Evolutionary conservation across 2,329 filamentous ascomycete species (phyloP).

Genomic region (Mollisiaceae sp.): DNA sequence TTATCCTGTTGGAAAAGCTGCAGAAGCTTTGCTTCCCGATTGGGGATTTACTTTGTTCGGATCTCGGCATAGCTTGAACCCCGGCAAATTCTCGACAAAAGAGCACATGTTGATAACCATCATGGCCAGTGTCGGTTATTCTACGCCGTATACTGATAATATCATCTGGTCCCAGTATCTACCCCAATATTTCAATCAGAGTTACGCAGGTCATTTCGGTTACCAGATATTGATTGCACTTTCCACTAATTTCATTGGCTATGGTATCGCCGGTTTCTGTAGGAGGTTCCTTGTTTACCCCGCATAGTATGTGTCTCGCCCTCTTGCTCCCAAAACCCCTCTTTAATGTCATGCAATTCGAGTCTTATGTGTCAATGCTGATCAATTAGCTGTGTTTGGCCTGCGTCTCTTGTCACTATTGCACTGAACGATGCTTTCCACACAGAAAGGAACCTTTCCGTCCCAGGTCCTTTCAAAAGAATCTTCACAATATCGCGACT

Average conservation of each 20-base stretch:
- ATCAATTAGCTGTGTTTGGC: conserved; percentile 52
- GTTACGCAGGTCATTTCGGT: conserved; percentile 51
- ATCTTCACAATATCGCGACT: conserved; percentile 50
- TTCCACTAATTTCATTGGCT: conserved; percentile 60
- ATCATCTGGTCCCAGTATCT: conserved; percentile 57
- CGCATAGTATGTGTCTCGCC: conserved; percentile 40
- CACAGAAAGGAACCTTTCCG: conserved; percentile 33
- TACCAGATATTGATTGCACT: conserved; percentile 58
- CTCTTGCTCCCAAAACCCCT: not conserved
- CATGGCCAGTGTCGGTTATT: conserved; percentile 57
- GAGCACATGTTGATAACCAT: conserved; percentile 70
- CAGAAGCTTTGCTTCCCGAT: conserved; percentile 57
- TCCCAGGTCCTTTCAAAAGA: conserved; percentile 48
- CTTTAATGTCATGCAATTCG: too few species aligned
- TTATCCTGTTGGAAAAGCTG: conserved; percentile 58
- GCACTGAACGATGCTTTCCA: conserved; percentile 56
- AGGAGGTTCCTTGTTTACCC: conserved; percentile 58
- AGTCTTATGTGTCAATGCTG: too few species aligned
- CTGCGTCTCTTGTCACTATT: conserved; percentile 52
- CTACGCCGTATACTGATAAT: conserved; percentile 54
- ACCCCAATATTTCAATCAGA: conserved; percentile 56
- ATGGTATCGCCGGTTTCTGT: conserved; percentile 57
- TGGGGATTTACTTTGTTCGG: conserved; percentile 53
- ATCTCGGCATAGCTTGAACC: conserved; percentile 52
- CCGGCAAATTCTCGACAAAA: conserved; percentile 67